Evolutionary conservation across 176 grass and related monocot species (phyloP).

Genomic region (Poa pratensis): DNA sequence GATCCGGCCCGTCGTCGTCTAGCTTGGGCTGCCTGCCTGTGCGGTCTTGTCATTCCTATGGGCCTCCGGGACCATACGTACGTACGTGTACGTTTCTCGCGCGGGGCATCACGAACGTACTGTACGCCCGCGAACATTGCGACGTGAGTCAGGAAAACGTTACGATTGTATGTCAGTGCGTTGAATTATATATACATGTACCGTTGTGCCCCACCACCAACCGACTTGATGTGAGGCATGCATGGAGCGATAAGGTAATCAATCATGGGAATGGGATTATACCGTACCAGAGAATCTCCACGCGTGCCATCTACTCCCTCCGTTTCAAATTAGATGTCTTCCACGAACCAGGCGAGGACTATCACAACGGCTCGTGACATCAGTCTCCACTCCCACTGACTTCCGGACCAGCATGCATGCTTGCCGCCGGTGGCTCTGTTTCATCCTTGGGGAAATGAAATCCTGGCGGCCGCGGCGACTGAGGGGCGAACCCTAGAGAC

Average conservation of each 20-base stretch:
- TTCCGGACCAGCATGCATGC: background rate
- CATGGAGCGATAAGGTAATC: background rate
- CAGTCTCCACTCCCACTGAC: background rate
- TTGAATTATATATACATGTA: background rate
- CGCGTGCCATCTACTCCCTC: background rate
- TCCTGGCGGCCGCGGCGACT: background rate
- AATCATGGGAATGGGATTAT: constrained; percentile 1
- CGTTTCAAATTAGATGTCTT: too few species aligned
- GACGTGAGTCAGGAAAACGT: background rate
- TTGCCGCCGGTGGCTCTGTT: background rate
- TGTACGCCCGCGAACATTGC: background rate
- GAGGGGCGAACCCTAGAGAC: too few species aligned
- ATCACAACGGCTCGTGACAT: background rate
- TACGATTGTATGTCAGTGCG: background rate
- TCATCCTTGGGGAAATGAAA: background rate
- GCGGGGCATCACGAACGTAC: background rate
- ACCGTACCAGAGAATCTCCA: constrained; percentile 1
- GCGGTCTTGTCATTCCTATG: background rate
- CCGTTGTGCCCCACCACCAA: background rate
- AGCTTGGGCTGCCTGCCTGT: background rate
- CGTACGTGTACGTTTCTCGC: background rate
- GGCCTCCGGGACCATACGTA: background rate
- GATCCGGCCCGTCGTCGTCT: background rate
- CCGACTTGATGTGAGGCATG: background rate
- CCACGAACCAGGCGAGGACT: background rate